These are phyloP conservation scores for Saccharum officinarum DNA, from an alignment of 176 grass and related monocot genomes.

Conservation along the genomic window DNA sequence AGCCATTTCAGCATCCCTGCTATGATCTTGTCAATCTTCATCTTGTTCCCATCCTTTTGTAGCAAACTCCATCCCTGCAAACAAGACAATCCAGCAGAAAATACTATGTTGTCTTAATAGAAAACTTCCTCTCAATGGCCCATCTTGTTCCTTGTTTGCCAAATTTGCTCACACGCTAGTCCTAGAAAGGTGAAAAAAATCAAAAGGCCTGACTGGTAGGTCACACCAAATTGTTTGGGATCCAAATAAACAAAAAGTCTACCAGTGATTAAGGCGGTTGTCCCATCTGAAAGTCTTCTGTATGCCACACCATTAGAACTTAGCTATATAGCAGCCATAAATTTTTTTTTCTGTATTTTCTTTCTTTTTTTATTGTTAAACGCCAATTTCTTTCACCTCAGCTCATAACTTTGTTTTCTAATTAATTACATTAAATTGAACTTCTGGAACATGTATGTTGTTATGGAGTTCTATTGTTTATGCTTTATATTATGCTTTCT, in stretches of 20 bases:
- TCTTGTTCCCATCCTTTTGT: background rate
- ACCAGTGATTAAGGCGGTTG: background rate
- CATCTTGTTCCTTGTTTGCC: background rate
- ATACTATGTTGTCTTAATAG: background rate
- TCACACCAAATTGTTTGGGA: background rate
- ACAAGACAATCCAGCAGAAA: background rate
- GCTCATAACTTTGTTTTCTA: constrained; percentile 19
- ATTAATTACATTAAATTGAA: background rate
- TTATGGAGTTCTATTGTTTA: background rate
- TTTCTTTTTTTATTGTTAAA: background rate
- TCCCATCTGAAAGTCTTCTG: background rate
- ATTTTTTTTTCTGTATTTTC: background rate
- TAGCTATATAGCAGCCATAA: background rate
- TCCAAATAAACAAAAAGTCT: background rate
- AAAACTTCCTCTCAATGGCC: background rate
- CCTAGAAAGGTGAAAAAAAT: no score
- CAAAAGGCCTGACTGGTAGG: background rate
- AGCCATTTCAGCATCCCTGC: background rate
- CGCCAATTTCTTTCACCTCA: background rate
- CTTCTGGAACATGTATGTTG: no score
- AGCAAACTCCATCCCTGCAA: background rate
- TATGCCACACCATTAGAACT: background rate
- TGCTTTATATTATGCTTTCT: constrained; percentile 10
- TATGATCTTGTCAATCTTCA: background rate
- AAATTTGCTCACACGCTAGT: background rate